phyloP scores from a whole-genome alignment of 192 early-diverging fungal species.

The Coemansia sp. region DNA sequence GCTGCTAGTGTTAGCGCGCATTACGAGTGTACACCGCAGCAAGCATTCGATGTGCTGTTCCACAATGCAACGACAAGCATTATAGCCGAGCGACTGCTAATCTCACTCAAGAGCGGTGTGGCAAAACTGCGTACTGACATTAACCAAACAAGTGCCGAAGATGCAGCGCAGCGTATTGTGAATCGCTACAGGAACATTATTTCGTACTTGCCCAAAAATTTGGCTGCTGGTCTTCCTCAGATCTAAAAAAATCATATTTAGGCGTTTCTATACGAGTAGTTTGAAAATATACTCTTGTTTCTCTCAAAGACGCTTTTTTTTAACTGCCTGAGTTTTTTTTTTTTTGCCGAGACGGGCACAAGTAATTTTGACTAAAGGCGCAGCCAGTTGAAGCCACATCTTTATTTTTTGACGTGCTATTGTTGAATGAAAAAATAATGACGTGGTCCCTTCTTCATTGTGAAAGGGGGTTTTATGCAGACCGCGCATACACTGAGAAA shows the following conservation, averaged over 20 bases:
- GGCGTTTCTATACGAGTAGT: background rate
- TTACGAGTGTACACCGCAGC: constrained; percentile 36
- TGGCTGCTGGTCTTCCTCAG: constrained; percentile 15
- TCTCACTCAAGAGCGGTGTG: constrained; percentile 20
- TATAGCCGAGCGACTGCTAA: constrained; percentile 26
- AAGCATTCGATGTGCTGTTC: constrained; percentile 44
- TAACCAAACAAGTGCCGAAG: constrained; percentile 13
- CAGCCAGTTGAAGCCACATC: background rate
- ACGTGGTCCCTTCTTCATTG: background rate
- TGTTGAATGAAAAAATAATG: background rate
- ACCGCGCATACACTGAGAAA: background rate
- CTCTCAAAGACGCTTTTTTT: background rate
- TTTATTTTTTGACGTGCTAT: background rate
- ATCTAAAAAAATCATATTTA: constrained; percentile 2
- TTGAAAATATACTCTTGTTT: background rate
- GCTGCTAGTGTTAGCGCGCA: constrained; percentile 15
- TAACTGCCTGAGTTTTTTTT: background rate
- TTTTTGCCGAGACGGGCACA: background rate
- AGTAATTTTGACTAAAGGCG: background rate
- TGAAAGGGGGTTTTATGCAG: background rate
- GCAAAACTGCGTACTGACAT: constrained; percentile 14
- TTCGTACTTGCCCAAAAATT: constrained; percentile 18
- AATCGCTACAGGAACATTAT: constrained; percentile 22
- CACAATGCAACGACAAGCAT: constrained; percentile 22
- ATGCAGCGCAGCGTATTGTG: constrained; percentile 22